A percentile compares a stretch with the other conserved stretches of the same genome.
Evolutionary conservation across 2,329 filamentous ascomycete species (phyloP).

Genomic region (Talaromyces verruculosus): DNA sequence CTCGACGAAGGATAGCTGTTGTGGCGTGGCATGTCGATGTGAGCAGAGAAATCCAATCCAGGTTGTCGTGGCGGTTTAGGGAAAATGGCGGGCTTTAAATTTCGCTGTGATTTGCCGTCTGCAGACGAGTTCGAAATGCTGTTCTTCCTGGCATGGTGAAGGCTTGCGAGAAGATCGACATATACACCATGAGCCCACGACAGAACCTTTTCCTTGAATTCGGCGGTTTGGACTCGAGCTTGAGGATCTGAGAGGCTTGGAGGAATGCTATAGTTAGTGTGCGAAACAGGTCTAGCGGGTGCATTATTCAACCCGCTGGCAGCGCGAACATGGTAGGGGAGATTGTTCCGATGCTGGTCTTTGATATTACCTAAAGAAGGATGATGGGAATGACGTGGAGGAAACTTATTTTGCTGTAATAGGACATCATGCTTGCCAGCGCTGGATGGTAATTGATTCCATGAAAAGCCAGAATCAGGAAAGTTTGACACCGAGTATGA

Average conservation of each 20-base stretch:
- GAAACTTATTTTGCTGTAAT: conserved; percentile 38
- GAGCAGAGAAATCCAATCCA: conserved; percentile 49
- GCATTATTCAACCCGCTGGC: conserved; percentile 24
- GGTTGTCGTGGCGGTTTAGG: conserved; percentile 62
- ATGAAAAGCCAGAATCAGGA: conserved; percentile 28
- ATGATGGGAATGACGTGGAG: conserved; percentile 38
- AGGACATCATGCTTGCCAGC: conserved; percentile 32
- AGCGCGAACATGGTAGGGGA: conserved; percentile 32
- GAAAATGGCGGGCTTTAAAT: conserved; percentile 58
- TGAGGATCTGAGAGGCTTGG: conserved; percentile 22
- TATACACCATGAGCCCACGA: conserved; percentile 72
- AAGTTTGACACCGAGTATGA: conserved; percentile 31
- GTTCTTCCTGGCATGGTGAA: conserved; percentile 56
- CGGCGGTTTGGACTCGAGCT: conserved; percentile 39
- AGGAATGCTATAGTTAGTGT: conserved; percentile 26
- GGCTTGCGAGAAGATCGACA: conserved; percentile 65
- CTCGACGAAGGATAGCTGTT: conserved; percentile 41
- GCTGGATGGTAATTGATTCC: conserved; percentile 33
- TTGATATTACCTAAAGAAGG: conserved; percentile 30
- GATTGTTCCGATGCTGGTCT: conserved; percentile 28
- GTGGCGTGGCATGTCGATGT: conserved; percentile 34
- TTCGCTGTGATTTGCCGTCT: conserved; percentile 45
- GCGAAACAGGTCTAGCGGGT: conserved; percentile 27
- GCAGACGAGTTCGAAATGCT: conserved; percentile 49
- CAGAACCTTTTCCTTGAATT: conserved; percentile 68